Base-by-base conservation (phyloP, 139 green algal species). In the Pycnococcus provasolii region DNA sequence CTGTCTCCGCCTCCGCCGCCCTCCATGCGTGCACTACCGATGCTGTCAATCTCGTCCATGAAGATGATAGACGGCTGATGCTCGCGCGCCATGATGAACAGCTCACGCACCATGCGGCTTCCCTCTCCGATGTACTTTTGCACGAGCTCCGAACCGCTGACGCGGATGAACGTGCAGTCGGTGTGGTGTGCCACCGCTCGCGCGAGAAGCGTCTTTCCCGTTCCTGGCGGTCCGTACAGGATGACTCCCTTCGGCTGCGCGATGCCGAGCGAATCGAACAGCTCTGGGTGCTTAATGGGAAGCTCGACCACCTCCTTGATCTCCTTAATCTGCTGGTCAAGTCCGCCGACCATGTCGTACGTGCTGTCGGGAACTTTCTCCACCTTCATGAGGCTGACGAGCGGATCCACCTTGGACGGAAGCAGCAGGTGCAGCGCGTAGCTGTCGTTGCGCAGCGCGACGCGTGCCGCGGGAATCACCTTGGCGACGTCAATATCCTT, bases 81-180 rank as follows among this genome's bases (percentile, higher is more conserved):
- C 81, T 98, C 94, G 45, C 91, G 76, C 4, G 92, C 92, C 92
- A 99, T 99, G 58, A 99, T 88, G 64, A 99, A 99, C 2, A 99
- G 90, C 85, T 98, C 94, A 8, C 94, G 81, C 50, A 99, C 94
- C 94, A 99, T 99, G 60, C 94, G 83, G 2, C 80, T 90, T n/a
- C 93, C 93, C 78, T 99, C 93, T 3, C 93, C 93, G 54, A 99
- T 99, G 86, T 99, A 99, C 82, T 99, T 99, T 68, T 99, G 94
- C 50, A 99, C 94, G 44, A 99, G 85, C 83, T 99, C 94, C 4
- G 79, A 88, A 41, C 94, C 94, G 0, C 80, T 91, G 40, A 99
- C 94, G 44, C 94, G 84, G 74, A 99, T 99, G 86, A 99, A 99
- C 42, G 94, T 99, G 82, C 94, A 99, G 81, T 99, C 94, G 11